Evolutionary conservation across 129 eudicot genomes (phyloP).

Genomic region (Ambrosia artemisiifolia): DNA sequence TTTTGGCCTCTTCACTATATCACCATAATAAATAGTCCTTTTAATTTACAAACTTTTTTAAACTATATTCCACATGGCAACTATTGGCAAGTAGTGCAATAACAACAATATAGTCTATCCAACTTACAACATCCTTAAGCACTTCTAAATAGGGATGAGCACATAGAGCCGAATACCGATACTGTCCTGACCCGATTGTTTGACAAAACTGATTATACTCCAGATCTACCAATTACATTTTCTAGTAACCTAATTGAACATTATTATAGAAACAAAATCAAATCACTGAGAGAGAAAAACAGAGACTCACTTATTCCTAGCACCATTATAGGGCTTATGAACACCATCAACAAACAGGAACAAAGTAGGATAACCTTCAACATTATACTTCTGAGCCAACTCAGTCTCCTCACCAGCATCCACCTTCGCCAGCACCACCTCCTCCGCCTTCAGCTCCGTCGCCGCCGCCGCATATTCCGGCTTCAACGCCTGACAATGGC

Average conservation of each 20-base stretch:
- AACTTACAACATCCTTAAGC: neutral
- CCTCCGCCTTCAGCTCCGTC: slow-evolving; percentile 56
- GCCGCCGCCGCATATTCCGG: slow-evolving; percentile 95
- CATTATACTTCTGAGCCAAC: slow-evolving; percentile 59
- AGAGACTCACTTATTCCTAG: slow-evolving; percentile 57
- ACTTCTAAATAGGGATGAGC: too few species aligned
- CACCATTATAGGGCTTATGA: slow-evolving; percentile 54
- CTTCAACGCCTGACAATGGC: slow-evolving; percentile 65
- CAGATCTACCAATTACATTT: neutral
- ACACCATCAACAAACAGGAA: slow-evolving; percentile 63
- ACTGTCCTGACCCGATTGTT: too few species aligned
- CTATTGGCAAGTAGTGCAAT: neutral
- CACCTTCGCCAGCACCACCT: slow-evolving; percentile 72
- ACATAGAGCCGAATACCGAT: too few species aligned
- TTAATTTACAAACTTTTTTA: neutral
- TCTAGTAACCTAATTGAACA: neutral
- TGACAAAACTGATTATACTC: neutral
- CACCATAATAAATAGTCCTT: neutral
- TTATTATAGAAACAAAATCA: slow-evolving; percentile 11
- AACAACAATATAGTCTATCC: neutral
- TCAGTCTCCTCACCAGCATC: slow-evolving; percentile 66
- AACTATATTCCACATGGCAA: neutral
- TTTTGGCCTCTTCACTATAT: neutral
- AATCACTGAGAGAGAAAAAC: neutral
- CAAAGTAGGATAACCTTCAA: slow-evolving; percentile 71